Base-by-base conservation (phyloP, 2,329 filamentous ascomycete genomes). In the Aspergillus fijiensis region DNA sequence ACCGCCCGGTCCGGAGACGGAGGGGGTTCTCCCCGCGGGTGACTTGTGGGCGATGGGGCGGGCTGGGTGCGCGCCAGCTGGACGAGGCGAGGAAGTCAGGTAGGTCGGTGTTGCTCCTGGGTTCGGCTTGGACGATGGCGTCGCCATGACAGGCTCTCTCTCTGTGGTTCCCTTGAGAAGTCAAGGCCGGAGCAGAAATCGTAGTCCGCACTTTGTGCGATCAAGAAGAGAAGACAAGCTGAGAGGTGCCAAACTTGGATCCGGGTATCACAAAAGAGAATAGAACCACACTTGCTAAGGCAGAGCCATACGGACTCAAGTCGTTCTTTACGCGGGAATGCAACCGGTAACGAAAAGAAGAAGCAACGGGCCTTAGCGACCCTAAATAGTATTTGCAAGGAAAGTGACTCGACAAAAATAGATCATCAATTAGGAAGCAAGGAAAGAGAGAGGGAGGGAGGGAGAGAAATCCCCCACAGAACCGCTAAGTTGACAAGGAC, bases 31-130 rank as follows among this genome's bases (percentile, higher is more conserved):
- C 60, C 73, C 76, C 5, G 78, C 79, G 3, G 78, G 78, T 6
- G 78, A 81, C 64, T 79, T 81, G 59, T 79, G 76, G 16, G 79
- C 74, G 21, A 79, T 68, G 27, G 76, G 72, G 25, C 72, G 72
- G 47, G 73, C 68, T 68, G 79, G 75, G 57, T 76, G 71, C 27
- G 71, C 73, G 51, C 73, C 75, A 29, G 76, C 72, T 10, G 77
- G 77, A 57, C 74, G 77, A 51, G 78, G 78, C 23, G 78, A 80
- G 33, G 78, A 77, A 33, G 76, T 79, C 48, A 78, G 67, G 61
- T 78, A 73, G 21, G 72, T 79, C 25, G 78, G 78, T 57, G 78
- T 80, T 35, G 77, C 71, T 55, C 71, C 76, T 27, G 76, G 75
- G 49, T 76, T 75, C 31, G 64, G 69, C 60, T 78, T 80, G 27